Evolutionary conservation across 139 green algal genomes (phyloP), one percentile per base, ranked within the genome.

Genomic region (Ostreobium quekettii): DNA sequence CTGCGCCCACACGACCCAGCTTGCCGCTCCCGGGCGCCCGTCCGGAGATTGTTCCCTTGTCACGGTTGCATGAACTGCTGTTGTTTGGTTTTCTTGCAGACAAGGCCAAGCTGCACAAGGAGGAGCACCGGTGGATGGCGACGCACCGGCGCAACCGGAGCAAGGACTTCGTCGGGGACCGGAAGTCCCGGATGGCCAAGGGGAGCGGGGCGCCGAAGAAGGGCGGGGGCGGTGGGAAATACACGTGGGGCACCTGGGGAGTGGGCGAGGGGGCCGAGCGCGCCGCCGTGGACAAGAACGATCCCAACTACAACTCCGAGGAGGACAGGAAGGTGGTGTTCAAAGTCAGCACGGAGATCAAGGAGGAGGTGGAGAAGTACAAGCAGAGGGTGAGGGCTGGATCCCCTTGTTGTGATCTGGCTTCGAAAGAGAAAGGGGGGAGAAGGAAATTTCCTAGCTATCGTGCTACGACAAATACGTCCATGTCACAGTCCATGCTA

Each of bases 301-400:
- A 96, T 76, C 89, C 89, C 30, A 96, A 95, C 74, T 95, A 91
- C 60, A 81, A 95, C 74, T 85, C 74, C 1, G 89, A 89, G 69
- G 87, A 87, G 48, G 83, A 90, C 31, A 49, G 42, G 19, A 33
- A 39, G 22, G 72, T 79, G 36, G 65, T 82, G 38, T 60, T 80
- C 56, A 48, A 67, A 26, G 46, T 49, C 67, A 76, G 47, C 59
- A 82, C 63, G 28, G 57, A 81, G 30, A 70, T 87, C 35, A 63
- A 71, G 39, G 65, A 76, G 67, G 74, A 83, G 48, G 66, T 93
- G 33, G 74, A 73, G 31, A 66, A 75, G 24, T 95, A 89, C 74
- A 95, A 95, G 74, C 36, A 79, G 47, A 72, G 74, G 78, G 84
- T 88, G 69, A 22, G 74, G 36, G 66, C 22, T 36, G 8, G n/a